These are phyloP conservation scores for Omphalotus olearius DNA, from an alignment of 1,284 basidiomycete species.

Conservation along the genomic window DNA sequence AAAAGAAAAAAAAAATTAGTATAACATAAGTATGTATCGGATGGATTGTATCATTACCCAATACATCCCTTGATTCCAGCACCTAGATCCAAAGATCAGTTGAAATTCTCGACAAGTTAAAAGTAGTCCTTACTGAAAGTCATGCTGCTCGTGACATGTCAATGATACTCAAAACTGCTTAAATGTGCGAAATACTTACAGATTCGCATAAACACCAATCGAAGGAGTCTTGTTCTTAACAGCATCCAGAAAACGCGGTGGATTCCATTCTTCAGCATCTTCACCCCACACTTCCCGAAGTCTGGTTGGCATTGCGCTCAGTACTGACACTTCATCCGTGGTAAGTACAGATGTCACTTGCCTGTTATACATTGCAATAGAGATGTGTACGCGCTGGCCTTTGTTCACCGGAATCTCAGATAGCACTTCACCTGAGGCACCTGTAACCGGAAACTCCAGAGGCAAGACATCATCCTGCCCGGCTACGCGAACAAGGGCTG, in stretches of 20 bases:
- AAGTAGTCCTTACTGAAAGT: slow-evolving; percentile 7
- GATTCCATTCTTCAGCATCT: slow-evolving; percentile 17
- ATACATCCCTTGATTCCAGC: slow-evolving; percentile 11
- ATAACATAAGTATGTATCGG: neutral
- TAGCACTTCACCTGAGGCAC: slow-evolving; percentile 13
- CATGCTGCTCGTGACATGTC: slow-evolving; percentile 2
- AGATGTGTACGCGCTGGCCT: slow-evolving; percentile 15
- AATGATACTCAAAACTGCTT: neutral
- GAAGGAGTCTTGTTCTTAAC: neutral
- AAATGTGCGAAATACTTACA: slow-evolving; percentile 9
- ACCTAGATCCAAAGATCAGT: neutral
- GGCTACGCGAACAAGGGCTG: slow-evolving; percentile 11
- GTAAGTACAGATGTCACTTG: neutral
- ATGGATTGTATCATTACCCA: neutral
- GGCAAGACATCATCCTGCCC: slow-evolving; percentile 20
- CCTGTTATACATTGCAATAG: slow-evolving; percentile 17
- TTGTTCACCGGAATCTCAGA: slow-evolving; percentile 16
- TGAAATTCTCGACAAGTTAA: neutral
- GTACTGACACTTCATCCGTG: neutral
- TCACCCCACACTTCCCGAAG: slow-evolving; percentile 14
- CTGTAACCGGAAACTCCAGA: slow-evolving; percentile 12
- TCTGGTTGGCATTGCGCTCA: slow-evolving; percentile 1
- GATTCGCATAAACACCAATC: slow-evolving; percentile 17
- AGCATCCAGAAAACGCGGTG: slow-evolving; percentile 14
- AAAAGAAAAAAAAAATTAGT: neutral